phyloP scores from a whole-genome alignment of 2,329 filamentous ascomycete genomes.

The Pseudocercospora ulei region DNA sequence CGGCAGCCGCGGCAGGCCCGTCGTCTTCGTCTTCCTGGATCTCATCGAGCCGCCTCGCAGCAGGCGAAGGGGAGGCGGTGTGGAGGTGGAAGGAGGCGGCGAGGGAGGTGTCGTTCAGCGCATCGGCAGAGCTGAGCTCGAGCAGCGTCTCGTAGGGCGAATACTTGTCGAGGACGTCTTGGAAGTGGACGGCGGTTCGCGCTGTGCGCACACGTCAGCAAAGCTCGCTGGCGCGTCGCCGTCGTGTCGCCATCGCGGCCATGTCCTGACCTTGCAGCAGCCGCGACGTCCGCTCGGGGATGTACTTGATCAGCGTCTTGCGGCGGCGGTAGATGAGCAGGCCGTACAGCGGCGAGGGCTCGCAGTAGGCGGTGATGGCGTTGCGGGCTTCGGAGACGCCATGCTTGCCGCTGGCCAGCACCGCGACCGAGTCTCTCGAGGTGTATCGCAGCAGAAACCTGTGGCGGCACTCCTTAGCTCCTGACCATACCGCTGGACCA shows the following conservation, averaged over 20 bases:
- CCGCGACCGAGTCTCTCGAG: constrained; percentile 74
- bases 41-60: constrained; percentile 74
- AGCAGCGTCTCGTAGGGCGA: constrained; percentile 80
- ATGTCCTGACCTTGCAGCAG: constrained; percentile 78
- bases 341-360: constrained; percentile 81
- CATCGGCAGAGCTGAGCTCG: constrained; percentile 61
- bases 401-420: constrained; percentile 66
- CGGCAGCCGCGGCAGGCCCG: constrained; percentile 14
- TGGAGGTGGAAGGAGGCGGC: constrained; percentile 83
- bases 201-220: constrained; percentile 45
- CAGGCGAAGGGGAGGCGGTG: constrained; percentile 75
- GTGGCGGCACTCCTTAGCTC: constrained; percentile 18
- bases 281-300: constrained; percentile 82
- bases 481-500: not conserved
- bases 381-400: constrained; percentile 77
- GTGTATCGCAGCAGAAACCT: constrained; percentile 94
- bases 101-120: constrained; percentile 77
- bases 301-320: constrained; percentile 84
- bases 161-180: constrained; percentile 56
- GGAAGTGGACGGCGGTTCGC: constrained; percentile 64
- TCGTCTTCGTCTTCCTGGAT: constrained; percentile 84
- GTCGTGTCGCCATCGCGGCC: no score
- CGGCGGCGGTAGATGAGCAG: constrained; percentile 81
- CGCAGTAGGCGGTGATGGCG: constrained; percentile 66
- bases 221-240: no score